A percentile compares a stretch with the other conserved stretches of the same genome.
Conservation (phyloP, 495 filamentous ascomycete genomes). For the Hypoxylon perforatum region DNA sequence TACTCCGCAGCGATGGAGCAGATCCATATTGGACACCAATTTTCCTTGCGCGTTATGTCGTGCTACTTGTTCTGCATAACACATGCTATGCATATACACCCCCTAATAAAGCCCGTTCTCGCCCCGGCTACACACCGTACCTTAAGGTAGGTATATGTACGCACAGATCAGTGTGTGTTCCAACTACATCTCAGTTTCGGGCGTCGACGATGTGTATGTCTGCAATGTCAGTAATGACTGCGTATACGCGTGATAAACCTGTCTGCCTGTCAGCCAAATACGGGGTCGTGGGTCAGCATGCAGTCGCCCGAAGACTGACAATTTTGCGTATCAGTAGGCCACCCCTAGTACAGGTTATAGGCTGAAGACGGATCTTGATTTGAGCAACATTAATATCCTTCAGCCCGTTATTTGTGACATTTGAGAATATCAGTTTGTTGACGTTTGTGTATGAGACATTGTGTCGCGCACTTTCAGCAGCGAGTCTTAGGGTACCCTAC, state of each 20-base stretch:
- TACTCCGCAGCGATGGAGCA: slow-evolving; percentile 28
- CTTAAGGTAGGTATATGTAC: no score
- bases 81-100: no score
- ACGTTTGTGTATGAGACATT: slow-evolving; percentile 24
- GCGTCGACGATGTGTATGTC: slow-evolving; percentile 15
- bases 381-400: slow-evolving; percentile 20
- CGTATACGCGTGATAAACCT: slow-evolving; percentile 1
- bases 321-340: slow-evolving; percentile 9
- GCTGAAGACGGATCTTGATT: slow-evolving; percentile 11
- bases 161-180: slow-evolving; percentile 16
- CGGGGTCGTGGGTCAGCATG: slow-evolving; percentile 18
- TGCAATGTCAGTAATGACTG: no score
- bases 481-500: slow-evolving; percentile 7
- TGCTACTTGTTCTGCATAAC: no score
- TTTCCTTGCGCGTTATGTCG: no score
- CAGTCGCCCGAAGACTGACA: slow-evolving; percentile 16
- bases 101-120: no score
- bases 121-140: slow-evolving; percentile 18
- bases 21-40: slow-evolving; percentile 3
- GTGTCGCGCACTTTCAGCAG: slow-evolving; percentile 18
- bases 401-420: slow-evolving; percentile 7
- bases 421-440: slow-evolving; percentile 15
- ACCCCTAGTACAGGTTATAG: not conserved
- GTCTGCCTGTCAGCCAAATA: slow-evolving; percentile 2
- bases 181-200: slow-evolving; percentile 14